Conservation (phyloP, 306 rosid genomes). For the Prunus salicina region DNA sequence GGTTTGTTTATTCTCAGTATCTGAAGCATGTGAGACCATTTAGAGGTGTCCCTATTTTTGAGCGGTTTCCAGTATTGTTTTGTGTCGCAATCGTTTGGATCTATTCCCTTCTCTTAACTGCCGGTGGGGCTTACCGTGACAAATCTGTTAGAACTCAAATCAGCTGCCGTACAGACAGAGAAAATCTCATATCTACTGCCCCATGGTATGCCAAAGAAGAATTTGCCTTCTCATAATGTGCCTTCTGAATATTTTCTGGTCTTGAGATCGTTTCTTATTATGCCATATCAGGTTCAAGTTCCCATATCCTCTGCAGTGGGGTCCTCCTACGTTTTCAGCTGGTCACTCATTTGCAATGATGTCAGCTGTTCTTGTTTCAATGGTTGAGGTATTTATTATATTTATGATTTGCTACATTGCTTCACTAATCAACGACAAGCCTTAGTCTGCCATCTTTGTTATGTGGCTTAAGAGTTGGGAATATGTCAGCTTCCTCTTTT, state of each 20-base stretch:
- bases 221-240: conserved; percentile 11
- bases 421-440: not conserved
- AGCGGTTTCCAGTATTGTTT: conserved; percentile 88
- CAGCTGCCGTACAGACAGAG: conserved; percentile 84
- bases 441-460: conserved; percentile 2
- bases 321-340: conserved; percentile 96
- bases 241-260: not conserved
- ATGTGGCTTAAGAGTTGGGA: not conserved
- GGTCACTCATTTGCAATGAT: conserved; percentile 97
- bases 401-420: not conserved
- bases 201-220: conserved; percentile 60
- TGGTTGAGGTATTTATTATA: conserved; percentile 83
- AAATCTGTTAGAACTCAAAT: conserved; percentile 51
- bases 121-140: conserved; percentile 77
- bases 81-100: conserved; percentile 81
- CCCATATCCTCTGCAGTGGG: conserved; percentile 98
- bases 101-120: conserved; percentile 85
- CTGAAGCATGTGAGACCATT: conserved; percentile 88
- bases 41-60: conserved; percentile 80
- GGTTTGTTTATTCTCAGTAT: conserved; percentile 60
- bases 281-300: conserved; percentile 71
- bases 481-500: not conserved
- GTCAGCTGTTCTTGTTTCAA: conserved; percentile 92
- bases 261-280: conserved; percentile 16
- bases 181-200: conserved; percentile 79